Base-by-base conservation (phyloP, 345 rosid species). In the Syzygium aqueum region DNA sequence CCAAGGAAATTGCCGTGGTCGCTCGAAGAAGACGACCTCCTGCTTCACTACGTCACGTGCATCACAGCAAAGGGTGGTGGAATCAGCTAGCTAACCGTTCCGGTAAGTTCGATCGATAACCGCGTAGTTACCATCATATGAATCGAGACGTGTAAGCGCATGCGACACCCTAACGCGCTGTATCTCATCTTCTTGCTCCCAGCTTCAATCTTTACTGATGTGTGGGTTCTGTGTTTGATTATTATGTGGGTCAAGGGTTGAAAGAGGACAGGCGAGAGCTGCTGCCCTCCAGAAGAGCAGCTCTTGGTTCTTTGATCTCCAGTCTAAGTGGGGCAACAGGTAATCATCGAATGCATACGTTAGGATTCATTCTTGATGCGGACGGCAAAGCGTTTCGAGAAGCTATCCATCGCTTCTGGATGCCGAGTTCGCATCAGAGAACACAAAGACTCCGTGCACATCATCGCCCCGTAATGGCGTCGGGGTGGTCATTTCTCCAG, bases 161-260 rank as follows among this genome's bases (percentile, higher is more conserved):
- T 3, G 17, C 4, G 0, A 61, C 4, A 4, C 16, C 30, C 33
- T 12, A n/a, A n/a, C 17, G 0, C 33, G 33, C 8, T 1, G 27
- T 8, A 27, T 61, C n/a, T 28, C 33, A 27, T 61, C 33, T 61
- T 61, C 67, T 61, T 7, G 67, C 6, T n/a, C 13, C 6, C 33
- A 13, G 67, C 8, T 61, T 61, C 65, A 13, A 16, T n/a, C 3
- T 11, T 3, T 6, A n/a, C 67, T n/a, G 33, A 1, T 12, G 0
- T 12, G 4, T 0, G 33, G 33, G 33, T 13, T 61, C 67, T 61
- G 67, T 13, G 67, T 61, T 61, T n/a, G 67, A 61, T 61, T 13
- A 13, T 28, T 13, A 0, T 27, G 67, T n/a, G 33, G 67, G 67
- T 61, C 33, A 14, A 61, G 17, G 67, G 30, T n/a, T 5, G 67